Base-by-base conservation (phyloP, 331 rosid genomes). In the Acacia concinna region DNA sequence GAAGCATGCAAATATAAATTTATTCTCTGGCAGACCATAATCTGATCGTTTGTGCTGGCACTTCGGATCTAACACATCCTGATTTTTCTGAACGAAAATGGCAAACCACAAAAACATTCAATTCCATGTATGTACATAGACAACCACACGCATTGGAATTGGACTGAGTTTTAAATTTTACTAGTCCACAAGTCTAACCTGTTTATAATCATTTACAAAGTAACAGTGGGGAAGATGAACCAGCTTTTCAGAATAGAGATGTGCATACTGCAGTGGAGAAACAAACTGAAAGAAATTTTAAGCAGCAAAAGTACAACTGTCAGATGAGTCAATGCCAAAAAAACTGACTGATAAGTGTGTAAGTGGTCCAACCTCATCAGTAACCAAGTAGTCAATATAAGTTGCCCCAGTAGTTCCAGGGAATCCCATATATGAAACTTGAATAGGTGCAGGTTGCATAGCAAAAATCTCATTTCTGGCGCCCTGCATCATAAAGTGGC, bases 391-490 rank as follows among this genome's bases (percentile, higher is more conserved):
- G 76, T 96, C 93, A 69, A 96, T 93, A 82, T 93, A 96, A 81
- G 75, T 80, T 52, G 99, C 99, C 60, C 99, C 99, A 0, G 99
- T 96, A 65, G 98, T 96, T 71, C 99, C 99, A 54, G 99, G 99
- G 85, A 96, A 96, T 20, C 99, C 99, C 99, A 96, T 96, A 71
- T 96, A 96, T 78, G 99, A 96, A 81, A 96, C 98, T 87, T 96
- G 99, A 85, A 96, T 84, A 18, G 99, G 98, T 67, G 99, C 97
- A 80, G 99, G 98, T 85, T 91, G 96, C 99, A 96, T 96, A 30
- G 98, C 93, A 88, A 96, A 96, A 84, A 96, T 93, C 84, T 96
- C 99, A 89, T 96, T 96, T 78, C 99, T 85, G 6, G 99, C 99
- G 79, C 99, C 99, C 99, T 96, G 86, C 37, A 86, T 56, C 62